Evolutionary conservation across 805 yeast species (phyloP).

Genomic region (Wickerhamiella bombiphila): DNA sequence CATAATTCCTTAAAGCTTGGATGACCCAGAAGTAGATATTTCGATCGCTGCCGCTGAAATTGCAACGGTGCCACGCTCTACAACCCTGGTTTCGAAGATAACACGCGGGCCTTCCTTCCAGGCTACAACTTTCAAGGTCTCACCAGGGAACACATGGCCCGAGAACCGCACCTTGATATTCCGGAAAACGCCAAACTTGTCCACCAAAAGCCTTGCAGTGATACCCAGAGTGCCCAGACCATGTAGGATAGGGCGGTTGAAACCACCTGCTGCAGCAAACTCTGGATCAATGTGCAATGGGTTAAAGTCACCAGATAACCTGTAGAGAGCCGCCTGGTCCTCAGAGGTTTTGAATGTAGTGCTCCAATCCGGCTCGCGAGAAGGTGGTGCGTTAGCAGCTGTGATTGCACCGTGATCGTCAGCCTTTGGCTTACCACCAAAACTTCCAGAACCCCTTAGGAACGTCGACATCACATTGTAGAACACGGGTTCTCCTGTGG

Average conservation of each 20-base stretch:
- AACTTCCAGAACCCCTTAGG: constrained; percentile 54
- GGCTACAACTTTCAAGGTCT: constrained; percentile 60
- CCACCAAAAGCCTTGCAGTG: constrained; percentile 57
- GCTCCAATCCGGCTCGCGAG: constrained; percentile 51
- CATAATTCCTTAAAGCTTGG: constrained; percentile 15
- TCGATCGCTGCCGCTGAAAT: constrained; percentile 80
- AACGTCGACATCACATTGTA: constrained; percentile 75
- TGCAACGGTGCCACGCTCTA: constrained; percentile 64
- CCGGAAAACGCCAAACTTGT: constrained; percentile 63
- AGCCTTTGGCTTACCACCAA: constrained; percentile 36
- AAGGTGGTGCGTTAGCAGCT: constrained; percentile 47
- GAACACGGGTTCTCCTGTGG: constrained; percentile 55
- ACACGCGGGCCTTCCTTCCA: constrained; percentile 70
- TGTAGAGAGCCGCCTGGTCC: constrained; percentile 78
- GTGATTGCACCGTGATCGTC: constrained; percentile 47
- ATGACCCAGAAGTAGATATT: constrained; percentile 23
- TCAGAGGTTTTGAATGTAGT: constrained; percentile 40
- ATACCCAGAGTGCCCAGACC: constrained; percentile 85
- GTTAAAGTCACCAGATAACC: constrained; percentile 86
- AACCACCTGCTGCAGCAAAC: constrained; percentile 78
- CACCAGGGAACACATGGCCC: constrained; percentile 90
- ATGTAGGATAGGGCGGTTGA: constrained; percentile 77
- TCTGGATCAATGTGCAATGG: constrained; percentile 91
- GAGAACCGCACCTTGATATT: constrained; percentile 86
- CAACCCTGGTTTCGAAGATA: constrained; percentile 66